Evolutionary conservation across 192 early-diverging fungal genomes (phyloP), one percentile per base, ranked within the genome.

Genomic region (Coemansia sp.): DNA sequence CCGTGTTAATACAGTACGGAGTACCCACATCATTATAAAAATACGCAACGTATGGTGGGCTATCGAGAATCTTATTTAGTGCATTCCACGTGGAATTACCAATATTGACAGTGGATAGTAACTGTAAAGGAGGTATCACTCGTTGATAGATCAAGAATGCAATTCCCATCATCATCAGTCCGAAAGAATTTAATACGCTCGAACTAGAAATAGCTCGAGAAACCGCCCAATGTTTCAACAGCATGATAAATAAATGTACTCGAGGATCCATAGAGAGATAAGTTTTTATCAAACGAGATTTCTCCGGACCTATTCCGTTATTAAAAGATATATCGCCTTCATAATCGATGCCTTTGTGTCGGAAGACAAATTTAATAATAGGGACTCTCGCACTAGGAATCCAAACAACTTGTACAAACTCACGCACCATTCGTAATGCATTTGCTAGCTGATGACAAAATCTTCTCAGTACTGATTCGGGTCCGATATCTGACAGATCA

Each of bases 91-190:
- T 18, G 41, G 19, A 28, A 19, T 4, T 0, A 6, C 23, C 44
- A 7, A 61, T 30, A 9, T 44, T 9, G 4, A 26, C n/a, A 1
- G 76, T 73, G 1, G 53, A 6, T n/a, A 73, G 8, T 9, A 71
- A 62, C 58, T 80, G 77, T 50, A 80, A 52, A 14, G 77, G 77
- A 22, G 77, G 77, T 7, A 80, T 58, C 49, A 80, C 77, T 2
- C 48, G 27, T 47, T 69, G 53, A 49, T 54, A 32, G 16, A 74
- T 58, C 30, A 80, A 65, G 30, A 68, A 80, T 3, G 77, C 65
- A 6, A 80, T 24, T 2, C 49, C 72, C 71, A 80, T 74, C 77
- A 80, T 71, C 64, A 65, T 21, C 10, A 80, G 38, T 0, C 68
- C 68, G 47, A 66, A 80, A 56, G 77, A 80, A 47, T 80, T 80